Base-by-base conservation (phyloP, 2,329 filamentous ascomycete genomes). In the Lecanicillium sp. region DNA sequence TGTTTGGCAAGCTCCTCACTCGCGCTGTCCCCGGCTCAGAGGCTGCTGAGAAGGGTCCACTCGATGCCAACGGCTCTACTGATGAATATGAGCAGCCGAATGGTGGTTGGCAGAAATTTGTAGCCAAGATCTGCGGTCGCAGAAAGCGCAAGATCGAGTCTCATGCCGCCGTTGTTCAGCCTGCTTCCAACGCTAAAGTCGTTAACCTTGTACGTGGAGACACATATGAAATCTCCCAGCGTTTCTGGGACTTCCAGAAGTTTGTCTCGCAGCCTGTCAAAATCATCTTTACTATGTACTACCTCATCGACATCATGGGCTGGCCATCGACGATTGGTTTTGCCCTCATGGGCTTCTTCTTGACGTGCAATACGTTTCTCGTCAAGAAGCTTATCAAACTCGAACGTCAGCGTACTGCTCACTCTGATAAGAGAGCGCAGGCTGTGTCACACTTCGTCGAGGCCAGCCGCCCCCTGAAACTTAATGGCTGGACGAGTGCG, bases 151-250 rank as follows among this genome's bases (percentile, higher is more conserved):
- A 38, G 20, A 3, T 33, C 4, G 8, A 35, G 2, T 8, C n/a
- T 2, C 31, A 30, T 3, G 18, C 36, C 25, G 65, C 61, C 51
- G 66, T 43, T 63, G 60, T 56, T 29, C 54, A 53, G 40, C 75
- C 83, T 3, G 87, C 88, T 0, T 87, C 85, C 0, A 90, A 89
- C 61, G 88, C 88, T 7, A 94, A 94, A 54, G 92, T 95, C 37
- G 73, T 95, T 44, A 95, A 94, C 50, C 62, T 95, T 3, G 84
- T 94, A 68, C 80, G 87, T 35, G 79, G 74, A 42, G 86, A 92
- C 55, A 85, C 84, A 0, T 92, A 90, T 53, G 84, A 89, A 54
- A 77, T 90, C 29, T 76, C 86, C 3, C 86, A 90, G 52, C 67
- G 84, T 31, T 92, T 95, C 50, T 95, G 88, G 88, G 88, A 95